Percentiles rank a stretch among this genome's conserved stretches.
These are phyloP conservation scores for Sphaerulina vaccinii DNA, from an alignment of 2,329 filamentous ascomycete genomes.

Conservation along the genomic window DNA sequence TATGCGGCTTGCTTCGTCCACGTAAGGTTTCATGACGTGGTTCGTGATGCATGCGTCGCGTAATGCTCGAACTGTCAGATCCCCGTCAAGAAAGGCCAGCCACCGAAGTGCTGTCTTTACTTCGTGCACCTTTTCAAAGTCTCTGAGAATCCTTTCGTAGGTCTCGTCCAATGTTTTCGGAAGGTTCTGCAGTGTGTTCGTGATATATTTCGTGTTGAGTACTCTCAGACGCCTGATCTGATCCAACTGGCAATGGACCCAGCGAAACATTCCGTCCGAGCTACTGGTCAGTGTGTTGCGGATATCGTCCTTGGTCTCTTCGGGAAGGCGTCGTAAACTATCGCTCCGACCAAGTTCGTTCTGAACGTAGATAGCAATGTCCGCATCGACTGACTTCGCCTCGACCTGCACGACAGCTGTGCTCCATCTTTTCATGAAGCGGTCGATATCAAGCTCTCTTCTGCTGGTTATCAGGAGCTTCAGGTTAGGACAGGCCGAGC, in stretches of 20 bases:
- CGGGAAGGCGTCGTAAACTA: background rate
- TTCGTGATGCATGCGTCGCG: constrained; percentile 19
- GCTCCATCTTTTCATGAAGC: background rate
- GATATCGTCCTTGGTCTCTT: constrained; percentile 15
- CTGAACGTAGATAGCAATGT: constrained; percentile 7
- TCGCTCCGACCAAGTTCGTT: constrained; percentile 3
- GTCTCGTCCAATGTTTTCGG: background rate
- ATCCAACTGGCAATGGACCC: background rate
- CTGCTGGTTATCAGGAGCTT: constrained; percentile 4
- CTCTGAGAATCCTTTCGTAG: background rate
- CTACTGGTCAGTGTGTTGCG: constrained; percentile 15
- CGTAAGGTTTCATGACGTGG: background rate
- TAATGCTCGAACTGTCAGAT: constrained; percentile 19
- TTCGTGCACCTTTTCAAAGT: constrained; percentile 8
- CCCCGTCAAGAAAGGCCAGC: constrained; percentile 21
- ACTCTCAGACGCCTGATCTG: background rate
- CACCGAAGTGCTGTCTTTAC: constrained; percentile 21
- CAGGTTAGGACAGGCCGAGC: background rate
- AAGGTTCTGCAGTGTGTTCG: background rate
- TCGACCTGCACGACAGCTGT: background rate
- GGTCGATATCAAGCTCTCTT: constrained; percentile 5
- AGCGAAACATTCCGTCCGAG: constrained; percentile 26
- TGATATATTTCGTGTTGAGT: background rate
- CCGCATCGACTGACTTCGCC: constrained; percentile 3
- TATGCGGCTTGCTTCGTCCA: background rate